phyloP scores from a whole-genome alignment of 441 rosid genomes.

The Croton laevigatus region DNA sequence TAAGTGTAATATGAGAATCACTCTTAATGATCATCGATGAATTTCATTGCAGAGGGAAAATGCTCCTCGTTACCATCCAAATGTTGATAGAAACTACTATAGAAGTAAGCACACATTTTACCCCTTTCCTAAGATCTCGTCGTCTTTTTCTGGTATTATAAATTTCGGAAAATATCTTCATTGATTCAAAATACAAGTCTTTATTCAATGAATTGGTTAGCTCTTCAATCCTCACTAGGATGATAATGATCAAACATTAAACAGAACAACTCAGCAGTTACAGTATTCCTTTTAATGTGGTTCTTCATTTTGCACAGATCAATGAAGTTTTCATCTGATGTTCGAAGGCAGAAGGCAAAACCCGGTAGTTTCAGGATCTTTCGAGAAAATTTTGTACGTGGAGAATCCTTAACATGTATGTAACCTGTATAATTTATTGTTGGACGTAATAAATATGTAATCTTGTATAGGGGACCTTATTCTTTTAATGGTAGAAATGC shows the following conservation, averaged over 20 bases:
- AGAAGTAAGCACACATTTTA: conserved; percentile 14
- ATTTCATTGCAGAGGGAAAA: conserved; percentile 25
- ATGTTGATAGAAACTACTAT: conserved; percentile 4
- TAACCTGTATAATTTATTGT: neutral
- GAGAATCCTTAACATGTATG: neutral
- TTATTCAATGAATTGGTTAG: neutral
- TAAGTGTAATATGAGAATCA: neutral
- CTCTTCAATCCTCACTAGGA: no score
- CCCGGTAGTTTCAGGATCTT: neutral
- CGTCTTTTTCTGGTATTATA: neutral
- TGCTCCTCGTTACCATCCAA: conserved; percentile 5
- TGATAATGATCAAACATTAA: no score
- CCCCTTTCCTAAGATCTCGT: neutral
- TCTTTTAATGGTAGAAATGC: neutral
- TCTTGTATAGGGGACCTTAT: conserved; percentile 9
- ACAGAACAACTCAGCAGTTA: no score
- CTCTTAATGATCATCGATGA: neutral
- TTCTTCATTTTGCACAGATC: conserved; percentile 10
- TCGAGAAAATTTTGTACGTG: neutral
- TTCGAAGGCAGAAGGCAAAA: neutral
- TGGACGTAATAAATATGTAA: neutral
- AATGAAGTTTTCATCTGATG: neutral
- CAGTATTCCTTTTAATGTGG: no score
- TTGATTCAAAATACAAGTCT: neutral
- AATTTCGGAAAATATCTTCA: neutral